Evolutionary conservation across 2,329 filamentous ascomycete species (phyloP), one percentile per base, ranked within the genome.

Genomic region (Alternaria brassicicola): DNA sequence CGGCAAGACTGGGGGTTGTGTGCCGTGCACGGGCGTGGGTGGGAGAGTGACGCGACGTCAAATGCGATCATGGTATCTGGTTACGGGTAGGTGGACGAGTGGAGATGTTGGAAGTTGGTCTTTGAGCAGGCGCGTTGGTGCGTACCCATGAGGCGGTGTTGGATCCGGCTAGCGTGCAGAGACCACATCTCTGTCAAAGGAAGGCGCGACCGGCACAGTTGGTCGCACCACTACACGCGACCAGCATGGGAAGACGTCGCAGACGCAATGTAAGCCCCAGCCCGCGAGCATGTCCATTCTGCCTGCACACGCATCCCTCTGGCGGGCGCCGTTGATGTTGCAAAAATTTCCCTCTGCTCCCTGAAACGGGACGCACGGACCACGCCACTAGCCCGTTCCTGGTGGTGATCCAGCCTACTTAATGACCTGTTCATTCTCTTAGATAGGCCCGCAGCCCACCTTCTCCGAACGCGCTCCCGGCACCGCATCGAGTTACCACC

Each of bases 391-490:
- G 67, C 55, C 52, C 63, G 45, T 59, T 64, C 59, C 53, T 57
- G 62, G 64, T 50, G 50, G 46, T 48, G 58, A 58, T 58, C 55
- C 58, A 61, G 58, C 58, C 55, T 61, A 61, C 58, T 61, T 61
- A 61, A 61, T 61, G 58, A 61, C 57, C 57, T 61, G 58, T 61
- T 61, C 50, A 61, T 61, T 61, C 58, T 61, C 58, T 61, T 63
- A 64, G 65, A 71, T 70, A 72, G 63, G 67, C 64, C 65, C 66
- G 65, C 65, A 68, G 69, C 66, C 69, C 70, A 70, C 68, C 62
- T 58, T 63, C 66, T 69, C 65, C 70, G 66, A 39, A 70, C 57
- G 63, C 63, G 64, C 68, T 59, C 56, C 66, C 67, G 65, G 63
- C 64, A 67, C 65, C 66, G 59, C 66, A 59, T 63, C 63, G 64